Percentiles rank a stretch among this genome's conserved stretches.
These are phyloP conservation scores for Ramalina intermedia DNA, from an alignment of 495 filamentous ascomycete species.

Conservation along the genomic window DNA sequence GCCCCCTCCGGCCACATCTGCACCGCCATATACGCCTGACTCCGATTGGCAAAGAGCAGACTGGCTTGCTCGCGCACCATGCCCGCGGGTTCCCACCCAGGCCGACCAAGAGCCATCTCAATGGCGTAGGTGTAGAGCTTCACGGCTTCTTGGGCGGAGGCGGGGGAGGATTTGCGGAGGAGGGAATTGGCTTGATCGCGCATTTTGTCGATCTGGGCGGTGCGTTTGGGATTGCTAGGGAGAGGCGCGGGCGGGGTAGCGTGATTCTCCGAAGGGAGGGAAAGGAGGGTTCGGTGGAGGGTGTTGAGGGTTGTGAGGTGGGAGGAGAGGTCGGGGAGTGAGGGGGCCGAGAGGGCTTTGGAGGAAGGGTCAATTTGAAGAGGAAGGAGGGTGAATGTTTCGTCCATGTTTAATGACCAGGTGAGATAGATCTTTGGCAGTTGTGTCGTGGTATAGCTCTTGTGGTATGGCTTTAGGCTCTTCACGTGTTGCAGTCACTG, in stretches of 20 bases:
- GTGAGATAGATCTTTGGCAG: too few species aligned
- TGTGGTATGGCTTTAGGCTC: too few species aligned
- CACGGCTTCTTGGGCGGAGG: conserved; percentile 45
- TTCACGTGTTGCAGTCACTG: too few species aligned
- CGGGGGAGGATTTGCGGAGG: conserved; percentile 59
- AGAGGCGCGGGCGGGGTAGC: conserved; percentile 57
- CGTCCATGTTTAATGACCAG: conserved; percentile 34
- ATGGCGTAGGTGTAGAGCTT: conserved; percentile 70
- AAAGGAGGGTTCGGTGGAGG: conserved; percentile 57
- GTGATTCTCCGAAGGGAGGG: conserved; percentile 25
- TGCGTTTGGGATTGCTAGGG: conserved; percentile 73
- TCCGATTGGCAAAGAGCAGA: conserved; percentile 68
- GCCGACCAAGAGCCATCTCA: conserved; percentile 70
- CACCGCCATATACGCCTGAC: conserved; percentile 75
- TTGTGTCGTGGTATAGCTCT: too few species aligned
- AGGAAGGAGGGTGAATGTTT: conserved; percentile 74
- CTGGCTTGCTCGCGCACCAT: conserved; percentile 74
- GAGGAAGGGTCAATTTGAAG: conserved; percentile 61
- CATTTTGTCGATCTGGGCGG: conserved; percentile 74
- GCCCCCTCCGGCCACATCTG: conserved; percentile 68
- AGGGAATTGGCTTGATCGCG: conserved; percentile 73
- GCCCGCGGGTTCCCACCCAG: conserved; percentile 71
- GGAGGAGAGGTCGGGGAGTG: conserved; percentile 39
- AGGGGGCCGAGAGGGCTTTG: conserved; percentile 58
- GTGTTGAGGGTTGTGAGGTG: conserved; percentile 50